Percentiles rank a stretch among this genome's conserved stretches.
phyloP scores from a whole-genome alignment of 768 basidiomycete genomes.

The Psilocybe subaeruginosa region DNA sequence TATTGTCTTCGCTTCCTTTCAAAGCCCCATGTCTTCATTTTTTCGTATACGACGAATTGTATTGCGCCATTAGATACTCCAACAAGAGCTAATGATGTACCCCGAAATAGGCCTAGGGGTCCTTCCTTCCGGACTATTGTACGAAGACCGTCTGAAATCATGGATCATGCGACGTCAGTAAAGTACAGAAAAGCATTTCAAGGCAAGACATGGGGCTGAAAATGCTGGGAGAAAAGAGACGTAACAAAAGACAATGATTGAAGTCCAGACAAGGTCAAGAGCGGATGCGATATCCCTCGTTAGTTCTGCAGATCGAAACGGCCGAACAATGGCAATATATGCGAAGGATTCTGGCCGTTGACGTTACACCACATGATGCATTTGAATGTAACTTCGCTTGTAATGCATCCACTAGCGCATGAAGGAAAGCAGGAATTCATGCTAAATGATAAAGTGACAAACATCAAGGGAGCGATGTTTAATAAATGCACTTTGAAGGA shows the following conservation, averaged over 20 bases:
- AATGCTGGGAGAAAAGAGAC: not conserved
- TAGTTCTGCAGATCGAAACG: no score
- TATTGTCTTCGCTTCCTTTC: constrained; percentile 72
- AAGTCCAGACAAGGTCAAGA: no score
- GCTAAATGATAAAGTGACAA: no score
- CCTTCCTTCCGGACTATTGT: constrained; percentile 79
- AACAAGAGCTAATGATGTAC: constrained; percentile 84
- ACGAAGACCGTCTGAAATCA: constrained; percentile 59
- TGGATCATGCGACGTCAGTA: not conserved
- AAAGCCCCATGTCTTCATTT: constrained; percentile 91
- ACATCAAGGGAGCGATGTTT: no score
- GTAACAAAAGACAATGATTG: not conserved
- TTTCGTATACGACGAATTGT: constrained; percentile 96
- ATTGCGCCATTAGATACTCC: constrained; percentile 95
- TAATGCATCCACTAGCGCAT: no score
- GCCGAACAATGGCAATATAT: no score
- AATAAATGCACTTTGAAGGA: no score
- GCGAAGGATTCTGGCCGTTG: no score
- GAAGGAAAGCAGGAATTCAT: no score
- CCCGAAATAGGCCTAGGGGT: constrained; percentile 78
- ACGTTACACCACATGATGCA: no score
- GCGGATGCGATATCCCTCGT: no score
- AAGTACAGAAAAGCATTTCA: not conserved
- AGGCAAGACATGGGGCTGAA: not conserved
- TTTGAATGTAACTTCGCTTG: no score